Conservation (phyloP, 148 eudicot genomes). For the Vaccinium darrowii region DNA sequence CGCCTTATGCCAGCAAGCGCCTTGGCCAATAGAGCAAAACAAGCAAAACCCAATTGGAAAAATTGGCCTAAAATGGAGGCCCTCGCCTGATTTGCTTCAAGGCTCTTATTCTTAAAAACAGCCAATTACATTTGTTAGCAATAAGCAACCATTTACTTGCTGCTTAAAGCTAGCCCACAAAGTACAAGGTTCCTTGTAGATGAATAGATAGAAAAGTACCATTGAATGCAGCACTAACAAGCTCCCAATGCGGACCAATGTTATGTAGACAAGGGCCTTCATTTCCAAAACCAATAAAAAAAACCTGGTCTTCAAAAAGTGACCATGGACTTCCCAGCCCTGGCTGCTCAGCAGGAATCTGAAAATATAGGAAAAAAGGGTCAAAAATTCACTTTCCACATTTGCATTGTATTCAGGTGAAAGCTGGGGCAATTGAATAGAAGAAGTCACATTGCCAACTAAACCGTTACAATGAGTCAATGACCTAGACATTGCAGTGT, state of each 20-base stretch:
- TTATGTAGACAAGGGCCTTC: slow-evolving; percentile 97
- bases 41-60: too few species aligned
- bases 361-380: slow-evolving; percentile 27
- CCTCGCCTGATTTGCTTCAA: too few species aligned
- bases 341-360: slow-evolving; percentile 62
- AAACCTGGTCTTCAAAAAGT: slow-evolving; percentile 87
- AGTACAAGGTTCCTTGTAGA: background rate
- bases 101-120: too few species aligned
- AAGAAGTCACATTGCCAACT: background rate
- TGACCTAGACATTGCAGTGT: slow-evolving; percentile 53
- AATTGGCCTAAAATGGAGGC: too few species aligned
- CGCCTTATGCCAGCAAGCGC: too few species aligned
- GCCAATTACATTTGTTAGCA: slow-evolving; percentile 1
- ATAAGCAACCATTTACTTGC: background rate
- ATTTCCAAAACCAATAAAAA: slow-evolving; percentile 15
- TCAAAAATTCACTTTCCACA: slow-evolving; percentile 19
- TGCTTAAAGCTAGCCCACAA: background rate
- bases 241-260: slow-evolving; percentile 98
- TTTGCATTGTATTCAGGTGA: background rate
- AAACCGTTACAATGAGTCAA: slow-evolving; percentile 31
- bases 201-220: slow-evolving; percentile 78
- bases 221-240: slow-evolving; percentile 87
- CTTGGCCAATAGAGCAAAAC: too few species aligned
- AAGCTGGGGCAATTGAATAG: background rate
- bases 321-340: slow-evolving; percentile 86